These are phyloP conservation scores for Camellia japonica DNA, from an alignment of 148 eudicot species.

Conservation along the genomic window DNA sequence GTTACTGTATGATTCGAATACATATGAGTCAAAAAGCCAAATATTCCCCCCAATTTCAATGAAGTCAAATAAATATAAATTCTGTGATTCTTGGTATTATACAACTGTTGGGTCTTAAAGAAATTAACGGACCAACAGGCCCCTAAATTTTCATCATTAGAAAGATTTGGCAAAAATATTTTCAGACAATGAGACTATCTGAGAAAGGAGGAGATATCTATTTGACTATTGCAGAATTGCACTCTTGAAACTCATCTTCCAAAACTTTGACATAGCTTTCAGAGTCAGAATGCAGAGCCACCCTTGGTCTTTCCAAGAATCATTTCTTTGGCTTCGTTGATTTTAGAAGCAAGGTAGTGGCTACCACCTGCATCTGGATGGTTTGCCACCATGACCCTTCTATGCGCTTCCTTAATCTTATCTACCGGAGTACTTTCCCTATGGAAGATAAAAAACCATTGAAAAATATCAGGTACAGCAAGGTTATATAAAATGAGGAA, in stretches of 20 bases:
- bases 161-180: neutral
- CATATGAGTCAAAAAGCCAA: no score
- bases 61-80: neutral
- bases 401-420: constrained; percentile 45
- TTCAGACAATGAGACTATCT: neutral
- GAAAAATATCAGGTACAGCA: neutral
- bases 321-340: constrained; percentile 49
- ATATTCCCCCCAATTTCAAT: neutral
- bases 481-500: no score
- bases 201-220: neutral
- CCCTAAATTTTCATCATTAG: neutral
- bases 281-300: constrained; percentile 30
- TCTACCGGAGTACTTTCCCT: constrained; percentile 43
- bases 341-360: constrained; percentile 53
- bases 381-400: constrained; percentile 48
- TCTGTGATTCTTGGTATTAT: neutral
- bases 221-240: neutral
- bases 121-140: neutral
- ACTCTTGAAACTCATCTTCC: neutral
- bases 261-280: neutral
- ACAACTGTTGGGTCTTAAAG: constrained; percentile 14
- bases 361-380: constrained; percentile 59
- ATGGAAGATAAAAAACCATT: neutral
- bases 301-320: constrained; percentile 37
- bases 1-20: no score